Percentiles rank a stretch among this genome's conserved stretches.
Conservation (phyloP, 192 early-diverging fungal species). For the Geranomyces variabilis region DNA sequence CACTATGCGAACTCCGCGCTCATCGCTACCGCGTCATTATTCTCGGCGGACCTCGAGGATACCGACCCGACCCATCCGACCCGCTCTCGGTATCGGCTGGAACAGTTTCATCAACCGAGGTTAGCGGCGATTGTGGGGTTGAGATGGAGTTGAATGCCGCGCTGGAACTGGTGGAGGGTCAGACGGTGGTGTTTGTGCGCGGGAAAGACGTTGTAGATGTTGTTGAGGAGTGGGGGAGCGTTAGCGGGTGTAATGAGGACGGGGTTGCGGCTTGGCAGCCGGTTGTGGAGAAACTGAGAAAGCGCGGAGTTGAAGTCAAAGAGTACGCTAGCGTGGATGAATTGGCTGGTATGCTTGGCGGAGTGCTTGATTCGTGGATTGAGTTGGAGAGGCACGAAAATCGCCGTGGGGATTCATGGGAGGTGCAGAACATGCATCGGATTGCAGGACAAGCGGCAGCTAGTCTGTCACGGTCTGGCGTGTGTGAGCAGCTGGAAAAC, state of each 20-base stretch:
- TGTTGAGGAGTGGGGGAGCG: slow-evolving; percentile 2
- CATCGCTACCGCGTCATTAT: too few species aligned
- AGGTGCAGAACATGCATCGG: not conserved
- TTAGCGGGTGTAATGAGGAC: not conserved
- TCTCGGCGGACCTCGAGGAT: too few species aligned
- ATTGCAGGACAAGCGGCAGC: not conserved
- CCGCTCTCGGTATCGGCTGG: too few species aligned
- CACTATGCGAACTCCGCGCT: too few species aligned
- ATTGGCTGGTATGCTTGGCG: not conserved
- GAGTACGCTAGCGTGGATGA: not conserved
- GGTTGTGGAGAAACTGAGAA: not conserved
- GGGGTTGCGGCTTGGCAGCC: not conserved
- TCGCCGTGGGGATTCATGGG: not conserved
- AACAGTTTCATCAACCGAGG: too few species aligned
- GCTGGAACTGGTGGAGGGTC: too few species aligned
- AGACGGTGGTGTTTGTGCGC: too few species aligned
- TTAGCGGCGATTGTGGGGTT: too few species aligned
- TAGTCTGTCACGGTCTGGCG: not conserved
- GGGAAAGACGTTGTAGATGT: not conserved
- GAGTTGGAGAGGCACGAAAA: not conserved
- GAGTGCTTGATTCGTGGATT: not conserved
- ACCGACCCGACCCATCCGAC: too few species aligned
- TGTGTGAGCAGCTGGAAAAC: not conserved
- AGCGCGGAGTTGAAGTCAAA: not conserved
- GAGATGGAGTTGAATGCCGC: too few species aligned